Evolutionary conservation across 306 rosid species (phyloP), one percentile per base, ranked within the genome.

Genomic region (Inga laurina): DNA sequence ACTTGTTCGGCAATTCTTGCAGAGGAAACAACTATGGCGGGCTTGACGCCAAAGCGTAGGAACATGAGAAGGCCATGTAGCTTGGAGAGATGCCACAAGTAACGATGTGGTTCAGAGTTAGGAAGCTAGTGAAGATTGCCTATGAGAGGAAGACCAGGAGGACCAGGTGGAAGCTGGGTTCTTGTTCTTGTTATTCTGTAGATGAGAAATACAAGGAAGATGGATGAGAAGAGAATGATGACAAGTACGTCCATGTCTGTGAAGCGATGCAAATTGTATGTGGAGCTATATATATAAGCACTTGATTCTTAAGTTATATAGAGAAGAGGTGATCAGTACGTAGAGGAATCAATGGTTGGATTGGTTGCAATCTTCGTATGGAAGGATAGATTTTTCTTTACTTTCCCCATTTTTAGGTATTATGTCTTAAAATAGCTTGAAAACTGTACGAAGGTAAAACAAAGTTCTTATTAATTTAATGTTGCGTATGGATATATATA

Each of bases 101-200:
- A 78, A 12, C 57, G 67, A 62, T 90, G 91, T 13, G 75, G n/a
- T 4, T 0, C 49, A 65, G 82, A 77, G 32, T 16, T 12, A 19
- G 80, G 80, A 70, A 91, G 69, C 2, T 75, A 91, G 87, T 90
- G 93, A 0, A 92, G 76, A 75, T 92, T 89, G 2, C 93, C 93
- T 0, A 90, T 83, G 19, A 90, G 37, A 10, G 96, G 96, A 81
- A 92, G 90, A 13, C 74, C 70, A 3, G 61, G 83, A 54, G 96
- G 96, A 32, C 88, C 81, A 0, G 94, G 94, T 41, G 91, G 87
- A 56, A 46, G 74, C 27, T 11, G 9, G 15, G 64, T 5, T 65
- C 11, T 66, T 54, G 41, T 3, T 66, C 49, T 66, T 7, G n/a
- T 74, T 46, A 21, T 81, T 27, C 7, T 81, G 43, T 35, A 65